These are phyloP conservation scores for Nemania serpens DNA, from an alignment of 2,329 filamentous ascomycete genomes.

Conservation along the genomic window DNA sequence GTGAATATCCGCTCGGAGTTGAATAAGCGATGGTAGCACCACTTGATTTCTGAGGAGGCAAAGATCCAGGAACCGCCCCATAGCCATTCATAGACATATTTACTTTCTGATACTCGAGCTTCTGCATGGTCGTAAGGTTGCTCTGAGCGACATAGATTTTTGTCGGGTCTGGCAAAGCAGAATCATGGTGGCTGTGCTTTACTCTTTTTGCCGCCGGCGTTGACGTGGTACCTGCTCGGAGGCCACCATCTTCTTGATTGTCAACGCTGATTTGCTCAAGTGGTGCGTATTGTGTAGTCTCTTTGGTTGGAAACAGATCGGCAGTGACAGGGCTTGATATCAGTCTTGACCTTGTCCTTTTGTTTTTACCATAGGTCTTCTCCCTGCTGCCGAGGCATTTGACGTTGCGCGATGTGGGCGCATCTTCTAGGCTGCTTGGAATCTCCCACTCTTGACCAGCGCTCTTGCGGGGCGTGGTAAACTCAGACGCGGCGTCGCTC, in stretches of 20 bases:
- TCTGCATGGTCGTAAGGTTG: slow-evolving; percentile 42
- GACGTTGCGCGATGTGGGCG: slow-evolving; percentile 3
- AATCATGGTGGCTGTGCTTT: slow-evolving; percentile 32
- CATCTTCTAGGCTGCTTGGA: slow-evolving; percentile 39
- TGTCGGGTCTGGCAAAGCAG: slow-evolving; percentile 23
- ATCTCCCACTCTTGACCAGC: slow-evolving; percentile 40
- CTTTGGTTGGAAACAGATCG: slow-evolving; percentile 24
- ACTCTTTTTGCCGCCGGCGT: slow-evolving; percentile 25
- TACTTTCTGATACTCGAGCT: slow-evolving; percentile 40
- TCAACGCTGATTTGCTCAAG: slow-evolving; percentile 5
- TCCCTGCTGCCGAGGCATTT: slow-evolving; percentile 26
- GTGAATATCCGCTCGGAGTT: slow-evolving; percentile 41
- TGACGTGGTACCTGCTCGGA: slow-evolving; percentile 14
- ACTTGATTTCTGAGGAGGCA: slow-evolving; percentile 38
- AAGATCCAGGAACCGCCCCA: slow-evolving; percentile 25
- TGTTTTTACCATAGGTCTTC: slow-evolving; percentile 30
- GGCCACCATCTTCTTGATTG: slow-evolving; percentile 13
- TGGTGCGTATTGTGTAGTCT: slow-evolving; percentile 3
- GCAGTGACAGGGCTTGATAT: slow-evolving; percentile 20
- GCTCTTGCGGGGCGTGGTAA: slow-evolving; percentile 39
- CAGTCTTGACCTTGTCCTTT: slow-evolving; percentile 20
- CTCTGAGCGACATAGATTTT: slow-evolving; percentile 42
- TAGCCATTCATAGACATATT: slow-evolving; percentile 31
- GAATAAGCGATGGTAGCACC: slow-evolving; percentile 40
- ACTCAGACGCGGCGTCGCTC: slow-evolving; percentile 31